phyloP scores from a whole-genome alignment of 2,329 filamentous ascomycete genomes.

The Botrytis aclada region DNA sequence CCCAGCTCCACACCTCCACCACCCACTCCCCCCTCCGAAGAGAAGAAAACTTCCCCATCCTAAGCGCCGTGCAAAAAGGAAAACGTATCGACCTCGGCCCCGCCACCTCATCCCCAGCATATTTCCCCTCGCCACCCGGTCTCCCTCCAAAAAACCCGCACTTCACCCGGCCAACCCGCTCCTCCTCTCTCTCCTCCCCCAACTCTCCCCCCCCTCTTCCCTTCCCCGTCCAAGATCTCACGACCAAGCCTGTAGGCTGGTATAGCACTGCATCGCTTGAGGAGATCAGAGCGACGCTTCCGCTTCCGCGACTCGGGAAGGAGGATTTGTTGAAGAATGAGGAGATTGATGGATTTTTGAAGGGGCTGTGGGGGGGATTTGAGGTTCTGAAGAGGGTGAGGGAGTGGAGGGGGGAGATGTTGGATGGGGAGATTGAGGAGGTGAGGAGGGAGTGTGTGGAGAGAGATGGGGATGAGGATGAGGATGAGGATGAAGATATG shows the following conservation, averaged over 20 bases:
- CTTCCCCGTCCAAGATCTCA: neutral
- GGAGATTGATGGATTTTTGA: neutral
- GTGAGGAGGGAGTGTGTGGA: neutral
- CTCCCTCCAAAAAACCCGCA: fast-evolving
- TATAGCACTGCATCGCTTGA: neutral
- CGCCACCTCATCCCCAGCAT: too few relatives aligned
- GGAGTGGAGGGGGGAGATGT: neutral
- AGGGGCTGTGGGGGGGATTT: neutral
- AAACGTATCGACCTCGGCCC: too few relatives aligned
- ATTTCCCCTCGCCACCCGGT: neutral
- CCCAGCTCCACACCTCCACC: too few relatives aligned
- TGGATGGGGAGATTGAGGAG: too few relatives aligned
- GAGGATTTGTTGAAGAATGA: neutral
- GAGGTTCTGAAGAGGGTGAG: neutral
- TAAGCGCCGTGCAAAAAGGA: neutral
- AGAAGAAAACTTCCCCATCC: too few relatives aligned
- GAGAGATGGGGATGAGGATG: neutral
- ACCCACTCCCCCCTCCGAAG: too few relatives aligned
- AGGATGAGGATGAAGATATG: fast-evolving
- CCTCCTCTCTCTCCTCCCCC: fast-evolving
- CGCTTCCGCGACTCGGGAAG: neutral
- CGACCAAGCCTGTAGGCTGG: neutral
- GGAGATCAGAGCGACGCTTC: neutral
- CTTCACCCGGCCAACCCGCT: neutral
- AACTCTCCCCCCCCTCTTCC: fast-evolving